A percentile compares a stretch with the other conserved stretches of the same genome.
phyloP scores from a whole-genome alignment of 495 filamentous ascomycete species.

The Hyaloscypha finlandica region DNA sequence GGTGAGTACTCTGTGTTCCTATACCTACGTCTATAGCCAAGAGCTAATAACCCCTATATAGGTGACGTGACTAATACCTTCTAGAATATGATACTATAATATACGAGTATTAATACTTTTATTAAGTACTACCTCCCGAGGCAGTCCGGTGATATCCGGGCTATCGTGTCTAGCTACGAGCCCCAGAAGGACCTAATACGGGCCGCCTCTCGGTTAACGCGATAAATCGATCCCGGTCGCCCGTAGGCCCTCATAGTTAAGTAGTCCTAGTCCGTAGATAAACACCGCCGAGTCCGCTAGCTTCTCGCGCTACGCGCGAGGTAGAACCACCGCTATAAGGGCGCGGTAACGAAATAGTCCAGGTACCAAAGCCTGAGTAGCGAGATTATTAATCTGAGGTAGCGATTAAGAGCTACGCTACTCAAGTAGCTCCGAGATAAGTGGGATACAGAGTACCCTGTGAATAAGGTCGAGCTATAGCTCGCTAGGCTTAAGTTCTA shows the following conservation, averaged over 20 bases:
- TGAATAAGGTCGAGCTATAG: constrained; percentile 36
- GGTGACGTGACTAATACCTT: constrained; percentile 39
- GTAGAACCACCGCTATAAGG: constrained; percentile 28
- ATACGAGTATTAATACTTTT: constrained; percentile 32
- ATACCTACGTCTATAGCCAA: constrained; percentile 15
- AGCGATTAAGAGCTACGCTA: constrained; percentile 32
- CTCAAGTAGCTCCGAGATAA: constrained; percentile 34
- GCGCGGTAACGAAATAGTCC: constrained; percentile 32
- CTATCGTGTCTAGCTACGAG: constrained; percentile 38
- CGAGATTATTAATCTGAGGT: constrained; percentile 31
- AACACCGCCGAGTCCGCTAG: constrained; percentile 29
- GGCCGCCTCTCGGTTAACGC: constrained; percentile 39
- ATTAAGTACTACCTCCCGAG: too few relatives aligned
- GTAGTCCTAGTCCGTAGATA: constrained; percentile 35
- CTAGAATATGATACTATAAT: constrained; percentile 40
- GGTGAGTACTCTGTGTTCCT: constrained; percentile 29
- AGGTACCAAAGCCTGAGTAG: constrained; percentile 35
- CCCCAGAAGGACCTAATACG: constrained; percentile 38
- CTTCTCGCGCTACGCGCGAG: constrained; percentile 31
- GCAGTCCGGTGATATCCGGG: constrained; percentile 29
- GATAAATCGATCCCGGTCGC: constrained; percentile 37
- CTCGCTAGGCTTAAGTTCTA: constrained; percentile 32
- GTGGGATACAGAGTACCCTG: constrained; percentile 36
- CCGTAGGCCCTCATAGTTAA: constrained; percentile 35
- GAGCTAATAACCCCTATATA: constrained; percentile 19